Percentiles rank a stretch among this genome's conserved stretches.
These are phyloP conservation scores for Rusavskia elegans DNA, from an alignment of 495 filamentous ascomycete genomes.

Conservation along the genomic window DNA sequence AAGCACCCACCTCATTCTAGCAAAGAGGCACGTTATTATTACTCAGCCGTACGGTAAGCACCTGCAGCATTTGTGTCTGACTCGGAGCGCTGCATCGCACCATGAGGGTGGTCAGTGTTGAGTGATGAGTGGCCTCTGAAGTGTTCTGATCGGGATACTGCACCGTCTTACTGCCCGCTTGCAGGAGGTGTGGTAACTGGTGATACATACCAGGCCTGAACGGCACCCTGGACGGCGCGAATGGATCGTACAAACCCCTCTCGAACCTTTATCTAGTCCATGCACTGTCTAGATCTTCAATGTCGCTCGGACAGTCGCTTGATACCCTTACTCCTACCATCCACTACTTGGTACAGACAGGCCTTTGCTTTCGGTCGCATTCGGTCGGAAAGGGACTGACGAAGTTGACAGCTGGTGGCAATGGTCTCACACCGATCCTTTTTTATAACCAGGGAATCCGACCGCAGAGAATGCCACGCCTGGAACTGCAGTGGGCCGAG, in stretches of 20 bases:
- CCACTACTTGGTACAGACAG: no score
- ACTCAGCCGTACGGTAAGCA: conserved; percentile 3
- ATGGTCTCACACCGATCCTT: no score
- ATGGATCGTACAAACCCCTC: neutral
- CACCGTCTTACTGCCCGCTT: neutral
- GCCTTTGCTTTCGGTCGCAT: no score
- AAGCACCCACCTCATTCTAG: conserved; percentile 1
- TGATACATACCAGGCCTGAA: neutral
- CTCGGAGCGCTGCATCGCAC: neutral
- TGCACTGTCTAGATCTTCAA: neutral
- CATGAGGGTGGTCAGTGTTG: neutral
- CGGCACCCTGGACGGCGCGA: neutral
- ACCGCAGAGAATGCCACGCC: neutral
- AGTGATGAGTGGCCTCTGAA: neutral
- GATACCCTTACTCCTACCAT: no score
- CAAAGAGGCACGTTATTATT: neutral
- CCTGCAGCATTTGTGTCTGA: no score
- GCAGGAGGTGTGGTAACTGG: neutral
- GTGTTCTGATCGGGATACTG: neutral
- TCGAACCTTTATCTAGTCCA: neutral
- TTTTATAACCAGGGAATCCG: neutral
- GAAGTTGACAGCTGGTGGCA: no score
- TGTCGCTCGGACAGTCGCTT: neutral
- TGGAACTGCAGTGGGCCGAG: neutral
- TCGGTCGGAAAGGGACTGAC: no score